Percentiles rank a stretch among this genome's conserved stretches.
Conservation (phyloP, 768 basidiomycete species). For the Termitomyces sp. region DNA sequence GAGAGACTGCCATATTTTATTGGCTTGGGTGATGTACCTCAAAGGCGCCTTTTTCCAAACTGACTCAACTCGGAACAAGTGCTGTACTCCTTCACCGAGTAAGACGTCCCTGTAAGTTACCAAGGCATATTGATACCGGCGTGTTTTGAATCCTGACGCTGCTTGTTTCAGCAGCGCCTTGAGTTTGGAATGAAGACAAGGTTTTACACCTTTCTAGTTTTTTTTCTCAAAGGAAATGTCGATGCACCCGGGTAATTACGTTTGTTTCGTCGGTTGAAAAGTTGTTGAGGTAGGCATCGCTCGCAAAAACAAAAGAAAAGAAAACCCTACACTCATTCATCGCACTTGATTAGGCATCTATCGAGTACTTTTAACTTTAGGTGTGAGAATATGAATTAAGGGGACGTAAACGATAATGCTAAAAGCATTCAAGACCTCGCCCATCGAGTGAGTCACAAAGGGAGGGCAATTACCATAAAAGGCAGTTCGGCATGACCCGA, state of each 20-base stretch:
- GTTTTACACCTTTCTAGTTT: too few species aligned
- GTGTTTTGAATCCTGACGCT: not conserved
- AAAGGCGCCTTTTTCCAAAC: not conserved
- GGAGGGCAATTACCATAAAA: not conserved
- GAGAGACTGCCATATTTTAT: not conserved
- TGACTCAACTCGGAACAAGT: not conserved
- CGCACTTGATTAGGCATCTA: not conserved
- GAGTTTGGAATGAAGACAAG: not conserved
- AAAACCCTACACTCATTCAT: not conserved
- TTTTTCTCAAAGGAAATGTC: too few species aligned
- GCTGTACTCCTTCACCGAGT: not conserved
- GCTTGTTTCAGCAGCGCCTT: not conserved
- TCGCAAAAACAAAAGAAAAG: not conserved
- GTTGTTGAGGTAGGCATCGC: not conserved
- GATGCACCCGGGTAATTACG: too few species aligned
- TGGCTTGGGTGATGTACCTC: not conserved
- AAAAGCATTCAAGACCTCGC: not conserved
- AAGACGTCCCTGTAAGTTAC: not conserved
- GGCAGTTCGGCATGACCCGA: constrained; percentile 13
- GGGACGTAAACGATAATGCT: not conserved
- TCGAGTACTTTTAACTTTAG: not conserved
- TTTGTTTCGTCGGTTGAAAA: too few species aligned
- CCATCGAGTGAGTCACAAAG: not conserved
- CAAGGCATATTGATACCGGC: not conserved
- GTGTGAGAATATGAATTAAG: too few species aligned